phyloP scores from a whole-genome alignment of 306 rosid genomes.

The Quillaja saponaria region DNA sequence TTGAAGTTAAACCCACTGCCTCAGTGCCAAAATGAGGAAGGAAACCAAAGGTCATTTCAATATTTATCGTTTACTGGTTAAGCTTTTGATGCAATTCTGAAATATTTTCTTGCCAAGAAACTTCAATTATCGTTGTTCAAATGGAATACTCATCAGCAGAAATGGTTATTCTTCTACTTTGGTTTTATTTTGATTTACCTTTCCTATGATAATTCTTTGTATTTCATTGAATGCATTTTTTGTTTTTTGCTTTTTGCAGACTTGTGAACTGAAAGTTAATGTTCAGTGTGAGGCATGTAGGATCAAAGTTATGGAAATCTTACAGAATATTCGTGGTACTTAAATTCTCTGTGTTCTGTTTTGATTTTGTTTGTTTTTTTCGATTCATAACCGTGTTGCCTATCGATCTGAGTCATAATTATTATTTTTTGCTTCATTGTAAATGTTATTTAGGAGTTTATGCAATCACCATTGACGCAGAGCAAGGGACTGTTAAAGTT shows the following conservation, averaged over 20 bases:
- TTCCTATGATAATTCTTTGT: too few species aligned
- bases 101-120: background rate
- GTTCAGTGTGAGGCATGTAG: slow-evolving; percentile 43
- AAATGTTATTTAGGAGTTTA: slow-evolving; percentile 35
- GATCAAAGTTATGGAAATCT: slow-evolving; percentile 34
- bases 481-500: slow-evolving; percentile 37
- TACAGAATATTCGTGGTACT: slow-evolving; percentile 39
- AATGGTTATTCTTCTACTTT: slow-evolving; percentile 31
- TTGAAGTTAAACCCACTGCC: too few species aligned
- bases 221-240: background rate
- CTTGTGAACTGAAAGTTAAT: slow-evolving; percentile 43
- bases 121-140: too few species aligned
- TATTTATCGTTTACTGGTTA: background rate
- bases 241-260: slow-evolving; percentile 31
- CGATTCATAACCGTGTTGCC: too few species aligned
- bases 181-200: background rate
- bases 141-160: slow-evolving; percentile 46
- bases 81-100: background rate
- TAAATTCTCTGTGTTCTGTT: background rate
- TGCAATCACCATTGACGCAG: slow-evolving; percentile 36
- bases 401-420: background rate
- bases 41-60: slow-evolving; percentile 3
- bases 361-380: too few species aligned
- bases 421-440: background rate
- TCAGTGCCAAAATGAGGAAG: too few species aligned